phyloP scores from a whole-genome alignment of 2,329 filamentous ascomycete genomes.

The Sarocladiaceae sp. region DNA sequence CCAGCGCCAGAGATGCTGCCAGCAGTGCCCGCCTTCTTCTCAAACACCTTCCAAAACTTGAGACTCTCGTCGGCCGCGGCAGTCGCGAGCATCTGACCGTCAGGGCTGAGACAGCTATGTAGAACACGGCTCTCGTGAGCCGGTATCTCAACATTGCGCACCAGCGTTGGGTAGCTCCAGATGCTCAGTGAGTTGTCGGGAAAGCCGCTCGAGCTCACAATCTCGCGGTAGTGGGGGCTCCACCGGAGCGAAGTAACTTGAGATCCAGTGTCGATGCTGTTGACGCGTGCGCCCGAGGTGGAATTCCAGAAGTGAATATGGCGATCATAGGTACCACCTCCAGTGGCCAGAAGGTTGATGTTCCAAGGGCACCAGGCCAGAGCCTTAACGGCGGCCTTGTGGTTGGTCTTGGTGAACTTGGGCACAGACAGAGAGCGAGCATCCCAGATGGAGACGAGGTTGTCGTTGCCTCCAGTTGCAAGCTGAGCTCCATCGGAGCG shows the following conservation, averaged over 20 bases:
- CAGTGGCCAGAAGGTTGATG: constrained; percentile 91
- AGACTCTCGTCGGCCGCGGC: constrained; percentile 93
- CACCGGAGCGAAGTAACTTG: constrained; percentile 95
- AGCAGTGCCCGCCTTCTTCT: constrained; percentile 83
- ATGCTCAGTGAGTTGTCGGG: constrained; percentile 99
- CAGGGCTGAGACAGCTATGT: constrained; percentile 93
- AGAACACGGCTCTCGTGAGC: constrained; percentile 95
- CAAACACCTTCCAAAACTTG: constrained; percentile 99
- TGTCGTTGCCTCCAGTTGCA: constrained; percentile 96
- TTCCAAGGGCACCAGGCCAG: constrained; percentile 99
- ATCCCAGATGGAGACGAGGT: constrained; percentile 98
- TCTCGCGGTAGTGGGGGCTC: constrained; percentile 96
- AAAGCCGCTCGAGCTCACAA: constrained; percentile 95
- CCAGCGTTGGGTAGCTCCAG: constrained; percentile 96
- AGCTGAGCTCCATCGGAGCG: constrained; percentile 93
- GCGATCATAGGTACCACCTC: constrained; percentile 91
- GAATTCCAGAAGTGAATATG: constrained; percentile 99
- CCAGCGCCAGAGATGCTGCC: constrained; percentile 59
- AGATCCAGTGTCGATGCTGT: constrained; percentile 97
- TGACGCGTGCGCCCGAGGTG: constrained; percentile 91
- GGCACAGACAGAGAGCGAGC: constrained; percentile 86
- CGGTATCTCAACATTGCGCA: constrained; percentile 96
- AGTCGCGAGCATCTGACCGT: constrained; percentile 96
- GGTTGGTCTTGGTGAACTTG: constrained; percentile 99
- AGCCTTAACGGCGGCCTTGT: constrained; percentile 97